phyloP scores from a whole-genome alignment of 2,329 filamentous ascomycete genomes.

The Diaporthe eres region DNA sequence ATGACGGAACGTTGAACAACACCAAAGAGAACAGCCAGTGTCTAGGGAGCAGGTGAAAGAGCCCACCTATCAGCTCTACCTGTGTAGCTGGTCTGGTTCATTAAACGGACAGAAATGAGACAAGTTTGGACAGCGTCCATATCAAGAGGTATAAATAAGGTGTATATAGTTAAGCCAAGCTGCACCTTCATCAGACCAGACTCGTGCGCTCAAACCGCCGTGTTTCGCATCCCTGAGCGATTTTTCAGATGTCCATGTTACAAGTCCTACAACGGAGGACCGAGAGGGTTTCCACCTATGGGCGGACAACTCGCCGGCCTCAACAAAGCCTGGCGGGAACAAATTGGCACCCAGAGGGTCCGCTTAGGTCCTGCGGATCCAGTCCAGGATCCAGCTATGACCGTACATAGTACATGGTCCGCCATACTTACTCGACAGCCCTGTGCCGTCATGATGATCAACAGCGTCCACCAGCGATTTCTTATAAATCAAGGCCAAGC shows the following conservation, averaged over 20 bases:
- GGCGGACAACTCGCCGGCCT: slow-evolving; percentile 23
- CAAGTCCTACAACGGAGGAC: slow-evolving; percentile 52
- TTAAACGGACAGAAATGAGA: neutral
- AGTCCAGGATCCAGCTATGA: neutral
- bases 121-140: neutral
- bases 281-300: slow-evolving; percentile 24
- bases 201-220: neutral
- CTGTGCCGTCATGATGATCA: slow-evolving; percentile 26
- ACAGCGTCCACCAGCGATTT: neutral
- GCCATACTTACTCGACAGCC: neutral
- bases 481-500: neutral
- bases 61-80: neutral
- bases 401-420: neutral
- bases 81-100: neutral
- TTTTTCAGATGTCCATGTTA: slow-evolving; percentile 48
- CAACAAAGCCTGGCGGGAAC: slow-evolving; percentile 25
- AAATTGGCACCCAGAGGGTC: slow-evolving; percentile 5
- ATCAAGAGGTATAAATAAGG: slow-evolving; percentile 1
- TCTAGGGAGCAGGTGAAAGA: neutral
- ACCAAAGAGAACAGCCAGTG: neutral
- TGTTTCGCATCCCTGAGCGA: slow-evolving; percentile 37
- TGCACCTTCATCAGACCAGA: slow-evolving; percentile 15
- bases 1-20: neutral
- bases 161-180: slow-evolving; percentile 28
- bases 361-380: neutral